Conservation (phyloP, 805 yeast species). For the Helenozyma baotianmanensis region DNA sequence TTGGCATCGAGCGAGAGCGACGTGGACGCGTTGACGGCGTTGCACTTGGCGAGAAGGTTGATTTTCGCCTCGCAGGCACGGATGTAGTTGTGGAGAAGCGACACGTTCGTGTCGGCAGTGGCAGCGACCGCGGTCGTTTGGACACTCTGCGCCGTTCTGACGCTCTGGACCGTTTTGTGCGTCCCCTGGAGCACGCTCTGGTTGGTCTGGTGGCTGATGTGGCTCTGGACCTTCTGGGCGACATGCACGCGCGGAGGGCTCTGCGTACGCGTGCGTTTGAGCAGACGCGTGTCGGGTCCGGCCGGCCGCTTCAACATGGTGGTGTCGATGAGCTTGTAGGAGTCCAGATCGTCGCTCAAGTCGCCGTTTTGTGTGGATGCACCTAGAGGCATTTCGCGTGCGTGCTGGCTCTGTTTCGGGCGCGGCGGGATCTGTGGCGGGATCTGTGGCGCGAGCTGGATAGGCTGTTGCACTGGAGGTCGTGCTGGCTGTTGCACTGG, state of each 20-base stretch:
- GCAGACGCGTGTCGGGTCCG: too few relatives aligned
- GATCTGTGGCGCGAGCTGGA: not conserved
- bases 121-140: too few relatives aligned
- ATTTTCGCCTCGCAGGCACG: constrained; percentile 24
- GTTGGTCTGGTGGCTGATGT: too few relatives aligned
- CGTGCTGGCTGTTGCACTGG: too few relatives aligned
- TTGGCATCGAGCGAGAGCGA: constrained; percentile 36
- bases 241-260: too few relatives aligned
- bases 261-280: too few relatives aligned
- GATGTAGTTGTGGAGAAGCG: constrained; percentile 20
- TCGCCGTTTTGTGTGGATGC: not conserved
- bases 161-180: too few relatives aligned
- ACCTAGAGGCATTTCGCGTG: not conserved
- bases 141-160: too few relatives aligned
- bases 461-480: not conserved
- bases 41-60: constrained; percentile 25
- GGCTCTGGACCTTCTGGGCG: too few relatives aligned
- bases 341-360: not conserved
- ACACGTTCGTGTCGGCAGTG: constrained; percentile 6
- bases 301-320: constrained; percentile 1
- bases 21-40: constrained; percentile 31
- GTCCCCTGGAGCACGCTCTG: too few relatives aligned
- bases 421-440: not conserved
- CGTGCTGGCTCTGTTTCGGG: not conserved
- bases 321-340: constrained; percentile 10